phyloP scores from a whole-genome alignment of 176 grass and related monocot species.

The Metroxylon sagu region DNA sequence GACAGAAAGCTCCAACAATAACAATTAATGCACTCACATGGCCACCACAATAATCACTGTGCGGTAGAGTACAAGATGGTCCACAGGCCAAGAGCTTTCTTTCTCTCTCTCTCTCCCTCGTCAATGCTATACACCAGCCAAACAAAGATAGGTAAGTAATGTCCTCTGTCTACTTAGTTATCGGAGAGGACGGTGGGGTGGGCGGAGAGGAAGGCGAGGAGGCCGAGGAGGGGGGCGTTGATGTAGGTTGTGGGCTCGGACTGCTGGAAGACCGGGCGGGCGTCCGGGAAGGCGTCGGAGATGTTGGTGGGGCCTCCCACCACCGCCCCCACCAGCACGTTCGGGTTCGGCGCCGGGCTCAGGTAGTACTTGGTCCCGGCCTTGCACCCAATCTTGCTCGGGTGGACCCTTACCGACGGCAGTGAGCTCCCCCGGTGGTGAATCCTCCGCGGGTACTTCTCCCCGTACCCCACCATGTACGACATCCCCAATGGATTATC shows the following conservation, averaged over 20 bases:
- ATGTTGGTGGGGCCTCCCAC: conserved; percentile 74
- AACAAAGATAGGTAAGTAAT: too few relatives aligned
- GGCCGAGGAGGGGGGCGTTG: conserved; percentile 69
- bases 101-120: too few relatives aligned
- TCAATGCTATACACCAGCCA: too few relatives aligned
- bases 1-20: too few relatives aligned
- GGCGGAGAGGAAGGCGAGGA: conserved; percentile 68
- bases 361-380: conserved; percentile 51
- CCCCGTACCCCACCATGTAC: conserved; percentile 90
- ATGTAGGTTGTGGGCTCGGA: conserved; percentile 89
- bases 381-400: conserved; percentile 55
- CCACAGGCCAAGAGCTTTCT: too few relatives aligned
- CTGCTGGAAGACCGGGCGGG: conserved; percentile 63
- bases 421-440: conserved; percentile 84
- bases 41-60: too few relatives aligned
- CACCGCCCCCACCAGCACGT: conserved; percentile 60
- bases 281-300: conserved; percentile 62
- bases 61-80: too few relatives aligned
- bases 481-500: conserved; percentile 90
- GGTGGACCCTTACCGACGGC: conserved; percentile 50
- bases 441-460: conserved; percentile 55
- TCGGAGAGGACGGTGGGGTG: conserved; percentile 34
- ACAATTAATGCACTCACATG: too few relatives aligned
- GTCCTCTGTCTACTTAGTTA: conserved; percentile 11
- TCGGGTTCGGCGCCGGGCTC: conserved; percentile 55